A percentile compares a stretch with the other conserved stretches of the same genome.
Evolutionary conservation across 805 yeast species (phyloP).

Genomic region (Ogataea ramenticola): DNA sequence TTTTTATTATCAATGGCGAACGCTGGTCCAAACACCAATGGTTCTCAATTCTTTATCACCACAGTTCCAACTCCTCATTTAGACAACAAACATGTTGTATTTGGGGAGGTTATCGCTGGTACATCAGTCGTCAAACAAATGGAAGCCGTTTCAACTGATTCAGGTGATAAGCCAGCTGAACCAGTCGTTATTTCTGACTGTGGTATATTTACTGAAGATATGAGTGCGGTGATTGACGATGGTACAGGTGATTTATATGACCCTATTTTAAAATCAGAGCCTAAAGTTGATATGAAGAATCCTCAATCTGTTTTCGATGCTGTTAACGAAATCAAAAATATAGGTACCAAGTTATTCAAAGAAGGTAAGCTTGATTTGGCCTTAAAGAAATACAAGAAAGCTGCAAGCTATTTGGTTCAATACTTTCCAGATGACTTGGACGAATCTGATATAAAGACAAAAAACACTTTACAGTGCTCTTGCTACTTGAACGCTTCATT

Average conservation of each 20-base stretch:
- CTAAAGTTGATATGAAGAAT: conserved; percentile 46
- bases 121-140: conserved; percentile 72
- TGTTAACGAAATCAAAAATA: conserved; percentile 55
- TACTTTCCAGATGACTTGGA: conserved; percentile 66
- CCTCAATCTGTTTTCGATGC: conserved; percentile 67
- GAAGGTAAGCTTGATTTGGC: conserved; percentile 52
- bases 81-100: conserved; percentile 94
- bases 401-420: conserved; percentile 59
- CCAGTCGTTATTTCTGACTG: conserved; percentile 71
- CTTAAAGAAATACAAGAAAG: conserved; percentile 63
- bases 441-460: conserved; percentile 41
- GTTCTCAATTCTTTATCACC: conserved; percentile 92
- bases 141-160: conserved; percentile 62
- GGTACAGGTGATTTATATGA: conserved; percentile 84
- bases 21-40: conserved; percentile 93
- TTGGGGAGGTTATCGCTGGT: conserved; percentile 82
- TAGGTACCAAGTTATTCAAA: conserved; percentile 75
- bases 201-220: conserved; percentile 66
- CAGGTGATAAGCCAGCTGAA: conserved; percentile 61
- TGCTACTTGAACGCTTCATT: conserved; percentile 68
- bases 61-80: conserved; percentile 91
- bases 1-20: conserved; percentile 94
- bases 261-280: conserved; percentile 68
- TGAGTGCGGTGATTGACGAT: conserved; percentile 47
- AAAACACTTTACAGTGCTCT: conserved; percentile 53